Evolutionary conservation across 345 rosid genomes (phyloP).

Genomic region (Populus pruinosa): DNA sequence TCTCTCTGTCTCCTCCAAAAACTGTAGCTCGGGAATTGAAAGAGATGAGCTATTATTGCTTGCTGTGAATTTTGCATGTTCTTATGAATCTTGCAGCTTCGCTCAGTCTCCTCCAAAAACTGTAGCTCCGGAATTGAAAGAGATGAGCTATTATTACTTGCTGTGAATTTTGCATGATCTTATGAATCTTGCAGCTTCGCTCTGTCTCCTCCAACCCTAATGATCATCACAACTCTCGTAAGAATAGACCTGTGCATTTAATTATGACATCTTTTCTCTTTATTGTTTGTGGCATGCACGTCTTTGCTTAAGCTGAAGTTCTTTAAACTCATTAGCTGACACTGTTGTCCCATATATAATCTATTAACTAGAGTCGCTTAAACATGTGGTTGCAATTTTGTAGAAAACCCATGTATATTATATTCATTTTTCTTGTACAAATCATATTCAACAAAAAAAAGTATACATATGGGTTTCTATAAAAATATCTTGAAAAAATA

Average conservation of each 20-base stretch:
- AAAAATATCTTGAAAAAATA: too few relatives aligned
- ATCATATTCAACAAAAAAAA: not conserved
- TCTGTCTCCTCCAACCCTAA: not conserved
- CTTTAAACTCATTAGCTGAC: not conserved
- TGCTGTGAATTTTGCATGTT: not conserved
- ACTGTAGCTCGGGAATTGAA: not conserved
- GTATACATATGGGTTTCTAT: too few relatives aligned
- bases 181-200: not conserved
- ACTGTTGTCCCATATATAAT: not conserved
- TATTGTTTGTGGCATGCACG: constrained; percentile 21
- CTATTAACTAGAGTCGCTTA: not conserved
- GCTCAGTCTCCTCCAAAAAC: not conserved
- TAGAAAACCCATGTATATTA: not conserved
- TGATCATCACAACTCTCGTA: not conserved
- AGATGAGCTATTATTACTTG: not conserved
- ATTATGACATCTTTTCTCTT: not conserved
- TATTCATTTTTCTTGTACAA: not conserved
- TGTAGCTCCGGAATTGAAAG: not conserved
- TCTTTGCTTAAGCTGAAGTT: not conserved
- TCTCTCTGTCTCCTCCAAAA: not conserved
- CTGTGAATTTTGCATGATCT: not conserved
- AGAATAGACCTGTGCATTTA: not conserved
- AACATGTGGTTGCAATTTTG: too few relatives aligned
- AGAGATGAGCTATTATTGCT: not conserved
- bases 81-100: not conserved